Conservation (phyloP, 2,329 filamentous ascomycete genomes). For the Parasarocladium wereldwijsianum region DNA sequence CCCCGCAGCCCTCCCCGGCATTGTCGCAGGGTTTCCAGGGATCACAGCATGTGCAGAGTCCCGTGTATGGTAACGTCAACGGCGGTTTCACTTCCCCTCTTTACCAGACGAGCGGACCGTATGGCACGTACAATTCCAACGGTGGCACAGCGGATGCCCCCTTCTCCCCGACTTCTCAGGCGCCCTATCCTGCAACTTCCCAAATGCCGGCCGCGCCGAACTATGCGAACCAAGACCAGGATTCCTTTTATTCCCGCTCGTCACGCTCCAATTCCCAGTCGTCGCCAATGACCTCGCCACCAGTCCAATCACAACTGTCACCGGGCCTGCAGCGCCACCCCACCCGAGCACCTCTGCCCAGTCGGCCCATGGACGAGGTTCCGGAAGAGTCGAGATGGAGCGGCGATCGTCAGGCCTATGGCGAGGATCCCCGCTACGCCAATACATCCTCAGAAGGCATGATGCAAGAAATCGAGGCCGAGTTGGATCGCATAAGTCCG, state of each 20-base stretch:
- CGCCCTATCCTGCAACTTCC: slow-evolving; percentile 36
- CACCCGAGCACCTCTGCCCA: slow-evolving; percentile 45
- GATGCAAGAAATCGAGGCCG: slow-evolving; percentile 43
- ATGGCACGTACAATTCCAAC: slow-evolving; percentile 23
- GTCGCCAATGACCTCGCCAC: slow-evolving; percentile 31
- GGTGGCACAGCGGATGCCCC: slow-evolving; percentile 22
- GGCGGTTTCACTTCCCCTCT: slow-evolving; percentile 21
- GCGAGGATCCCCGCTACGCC: slow-evolving; percentile 20
- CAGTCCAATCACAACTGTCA: slow-evolving; percentile 23
- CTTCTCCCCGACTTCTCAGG: slow-evolving; percentile 21
- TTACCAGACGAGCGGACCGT: slow-evolving; percentile 12
- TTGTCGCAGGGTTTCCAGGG: slow-evolving; percentile 25
- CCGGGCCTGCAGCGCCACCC: slow-evolving; percentile 39
- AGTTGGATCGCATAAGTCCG: slow-evolving; percentile 21
- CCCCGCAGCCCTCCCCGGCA: slow-evolving; percentile 15
- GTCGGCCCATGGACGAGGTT: slow-evolving; percentile 30
- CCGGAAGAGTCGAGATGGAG: slow-evolving; percentile 27
- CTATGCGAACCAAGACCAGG: slow-evolving; percentile 31
- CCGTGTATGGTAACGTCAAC: background rate
- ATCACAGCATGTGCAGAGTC: slow-evolving; percentile 9
- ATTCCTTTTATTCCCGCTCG: slow-evolving; percentile 26
- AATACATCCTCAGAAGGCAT: slow-evolving; percentile 34
- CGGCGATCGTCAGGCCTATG: slow-evolving; percentile 18
- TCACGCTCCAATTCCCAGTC: slow-evolving; percentile 35
- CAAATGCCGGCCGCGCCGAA: slow-evolving; percentile 38